Evolutionary conservation across 371 early-diverging fungal genomes (phyloP), one percentile per base, ranked within the genome.

Genomic region (Apophysomyces ossiformis): DNA sequence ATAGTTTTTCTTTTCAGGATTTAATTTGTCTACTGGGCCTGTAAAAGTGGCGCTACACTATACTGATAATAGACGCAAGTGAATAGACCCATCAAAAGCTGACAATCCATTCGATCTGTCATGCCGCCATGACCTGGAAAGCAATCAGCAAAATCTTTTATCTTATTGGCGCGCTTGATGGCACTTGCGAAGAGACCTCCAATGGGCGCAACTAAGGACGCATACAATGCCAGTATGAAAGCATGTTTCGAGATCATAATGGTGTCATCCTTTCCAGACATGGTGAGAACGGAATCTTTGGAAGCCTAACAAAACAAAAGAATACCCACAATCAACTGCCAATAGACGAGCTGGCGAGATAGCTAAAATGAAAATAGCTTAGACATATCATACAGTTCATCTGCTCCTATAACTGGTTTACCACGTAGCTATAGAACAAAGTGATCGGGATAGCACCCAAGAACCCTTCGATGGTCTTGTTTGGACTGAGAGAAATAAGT

Each of bases 71-170:
- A 76, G 18, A 69, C 47, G 59, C 46, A 69, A 21, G 69, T 74
- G 58, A 77, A 77, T 5, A 67, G 18, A 26, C 65, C 67, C 68
- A 77, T 72, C 26, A 77, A 64, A 13, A 77, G 54, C 7, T 77
- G 78, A 46, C 78, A 72, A 54, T 77, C 78, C 9, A 70, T 67
- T 32, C 78, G 61, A 46, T 77, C 78, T 7, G 65, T 62, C 16
- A 77, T 32, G 0, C 78, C 78, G 3, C 78, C 78, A 63, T 77
- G 78, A 0, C 73, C 78, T 15, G 75, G 75, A 21, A 77, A 68
- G n/a, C 58, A 54, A 4, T 37, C 9, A 12, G 54, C 75, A 72
- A 77, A 77, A 50, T 77, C 78, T 36, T 77, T 77, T 37, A 72
- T 12, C 11, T 58, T 32, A 7, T 50, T 26, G 16, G 75, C 70